These are phyloP conservation scores for Sporobolomyces roseus DNA, from an alignment of 768 basidiomycete genomes.

Conservation along the genomic window DNA sequence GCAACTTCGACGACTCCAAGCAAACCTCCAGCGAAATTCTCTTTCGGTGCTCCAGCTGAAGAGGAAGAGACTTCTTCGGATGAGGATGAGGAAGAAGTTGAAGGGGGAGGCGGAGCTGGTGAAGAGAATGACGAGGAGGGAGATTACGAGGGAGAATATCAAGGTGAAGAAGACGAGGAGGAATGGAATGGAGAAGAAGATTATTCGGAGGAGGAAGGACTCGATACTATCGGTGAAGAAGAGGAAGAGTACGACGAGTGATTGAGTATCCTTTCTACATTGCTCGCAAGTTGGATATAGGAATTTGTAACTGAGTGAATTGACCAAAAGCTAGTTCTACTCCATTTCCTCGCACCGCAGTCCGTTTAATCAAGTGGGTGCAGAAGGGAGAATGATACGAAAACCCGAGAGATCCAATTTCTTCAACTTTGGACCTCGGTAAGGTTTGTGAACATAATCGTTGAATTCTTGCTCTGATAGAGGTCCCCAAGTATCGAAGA, in stretches of 20 bases:
- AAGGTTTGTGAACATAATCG: too few species aligned
- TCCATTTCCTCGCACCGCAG: too few species aligned
- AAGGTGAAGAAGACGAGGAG: conserved; percentile 11
- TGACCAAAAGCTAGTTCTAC: too few species aligned
- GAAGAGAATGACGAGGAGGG: background rate
- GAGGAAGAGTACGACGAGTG: conserved; percentile 23
- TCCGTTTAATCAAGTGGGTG: too few species aligned
- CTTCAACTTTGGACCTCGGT: too few species aligned
- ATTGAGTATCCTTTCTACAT: too few species aligned
- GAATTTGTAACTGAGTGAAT: too few species aligned
- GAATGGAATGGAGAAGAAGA: background rate
- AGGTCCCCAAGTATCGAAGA: too few species aligned
- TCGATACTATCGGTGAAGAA: conserved; percentile 29
- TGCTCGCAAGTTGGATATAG: too few species aligned
- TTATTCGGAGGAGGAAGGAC: conserved; percentile 26
- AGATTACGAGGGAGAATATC: background rate
- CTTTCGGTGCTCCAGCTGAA: background rate
- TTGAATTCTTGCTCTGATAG: too few species aligned
- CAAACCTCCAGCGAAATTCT: conserved; percentile 6
- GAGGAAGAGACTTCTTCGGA: background rate
- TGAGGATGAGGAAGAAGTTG: background rate
- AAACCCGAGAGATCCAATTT: background rate
- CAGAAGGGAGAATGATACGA: too few species aligned
- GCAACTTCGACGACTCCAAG: background rate
- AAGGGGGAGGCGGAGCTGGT: conserved; percentile 2